Evolutionary conservation across 306 rosid species (phyloP), one percentile per base, ranked within the genome.

Genomic region (Cajanus cajan): DNA sequence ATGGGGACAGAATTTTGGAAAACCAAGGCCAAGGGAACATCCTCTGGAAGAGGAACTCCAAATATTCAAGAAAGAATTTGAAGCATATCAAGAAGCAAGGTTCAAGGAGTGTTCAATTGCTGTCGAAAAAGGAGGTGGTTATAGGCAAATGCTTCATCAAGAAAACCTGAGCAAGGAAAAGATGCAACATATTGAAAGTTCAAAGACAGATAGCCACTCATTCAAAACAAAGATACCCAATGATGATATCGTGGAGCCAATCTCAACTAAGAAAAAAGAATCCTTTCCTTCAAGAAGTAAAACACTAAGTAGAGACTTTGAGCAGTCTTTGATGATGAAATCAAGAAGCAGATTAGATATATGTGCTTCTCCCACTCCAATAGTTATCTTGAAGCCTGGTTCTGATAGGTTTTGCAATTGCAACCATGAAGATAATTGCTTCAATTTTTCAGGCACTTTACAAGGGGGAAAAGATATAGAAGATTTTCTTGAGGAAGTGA

Each of bases 21-120:
- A 84, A 71, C 86, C 88, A 41, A 83, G 59, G 78, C 90, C 88
- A 25, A 82, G 85, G 80, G 93, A 89, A 41, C 98, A 93, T 87
- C 98, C 96, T 71, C 98, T 89, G 73, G 98, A 91, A 75, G 90
- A 91, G 81, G 96, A 93, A 80, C 80, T 93, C 24, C 88, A 91
- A 76, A 89, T 85, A 81, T 91, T 93, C 78, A 91, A 89, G 90
- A 93, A 85, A 85, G 96, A 93, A 79, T 93, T 89, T 79, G 96
- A 89, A 83, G 93, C 88, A 66, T 93, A 85, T 85, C 96, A 89
- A 74, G 88, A 92, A 28, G 84, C 87, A 44, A 89, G 93, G 75
- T 81, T 88, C 50, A 85, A 79, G 85, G 93, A 89, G 78, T 84
- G 91, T 78, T 83, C 96, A 5, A 87, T 86, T 86, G 71, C 79